These are phyloP conservation scores for Cladophialophora immunda DNA, from an alignment of 2,329 filamentous ascomycete species.

Conservation along the genomic window DNA sequence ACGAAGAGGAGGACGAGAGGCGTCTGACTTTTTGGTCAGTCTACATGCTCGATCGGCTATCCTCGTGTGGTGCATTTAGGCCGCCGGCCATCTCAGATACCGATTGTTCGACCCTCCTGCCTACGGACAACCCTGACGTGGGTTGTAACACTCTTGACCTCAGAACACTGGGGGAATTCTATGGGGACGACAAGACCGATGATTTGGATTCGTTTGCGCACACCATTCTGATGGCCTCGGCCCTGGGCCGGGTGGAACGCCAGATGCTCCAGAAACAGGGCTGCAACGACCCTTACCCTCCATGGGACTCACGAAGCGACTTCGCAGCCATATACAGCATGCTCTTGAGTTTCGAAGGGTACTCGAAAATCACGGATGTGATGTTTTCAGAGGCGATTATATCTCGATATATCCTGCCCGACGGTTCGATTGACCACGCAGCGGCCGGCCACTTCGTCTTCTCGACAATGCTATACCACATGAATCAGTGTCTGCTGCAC, in stretches of 20 bases:
- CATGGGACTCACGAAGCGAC: slow-evolving; percentile 50
- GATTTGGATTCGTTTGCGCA: slow-evolving; percentile 43
- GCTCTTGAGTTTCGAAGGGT: slow-evolving; percentile 46
- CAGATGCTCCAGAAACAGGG: slow-evolving; percentile 42
- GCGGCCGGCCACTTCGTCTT: slow-evolving; percentile 45
- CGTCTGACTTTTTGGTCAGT: slow-evolving; percentile 46
- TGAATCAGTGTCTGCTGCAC: slow-evolving; percentile 49
- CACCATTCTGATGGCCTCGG: slow-evolving; percentile 46
- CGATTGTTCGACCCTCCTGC: slow-evolving; percentile 43
- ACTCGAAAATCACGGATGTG: slow-evolving; percentile 41
- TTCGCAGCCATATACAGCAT: slow-evolving; percentile 47
- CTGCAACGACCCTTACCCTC: slow-evolving; percentile 41
- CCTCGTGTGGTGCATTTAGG: slow-evolving; percentile 41
- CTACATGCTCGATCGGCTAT: slow-evolving; percentile 45
- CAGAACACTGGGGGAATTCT: slow-evolving; percentile 35
- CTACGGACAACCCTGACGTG: slow-evolving; percentile 37
- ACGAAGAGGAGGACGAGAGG: slow-evolving; percentile 43
- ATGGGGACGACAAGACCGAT: slow-evolving; percentile 14
- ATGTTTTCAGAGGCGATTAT: slow-evolving; percentile 38
- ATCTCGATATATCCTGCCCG: slow-evolving; percentile 19
- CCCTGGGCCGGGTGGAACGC: slow-evolving; percentile 46
- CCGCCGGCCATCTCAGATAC: slow-evolving; percentile 37
- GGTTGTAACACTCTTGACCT: slow-evolving; percentile 34
- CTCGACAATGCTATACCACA: slow-evolving; percentile 47
- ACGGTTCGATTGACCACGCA: slow-evolving; percentile 38